Conservation (phyloP, 345 rosid genomes). For the Camelina neglecta region DNA sequence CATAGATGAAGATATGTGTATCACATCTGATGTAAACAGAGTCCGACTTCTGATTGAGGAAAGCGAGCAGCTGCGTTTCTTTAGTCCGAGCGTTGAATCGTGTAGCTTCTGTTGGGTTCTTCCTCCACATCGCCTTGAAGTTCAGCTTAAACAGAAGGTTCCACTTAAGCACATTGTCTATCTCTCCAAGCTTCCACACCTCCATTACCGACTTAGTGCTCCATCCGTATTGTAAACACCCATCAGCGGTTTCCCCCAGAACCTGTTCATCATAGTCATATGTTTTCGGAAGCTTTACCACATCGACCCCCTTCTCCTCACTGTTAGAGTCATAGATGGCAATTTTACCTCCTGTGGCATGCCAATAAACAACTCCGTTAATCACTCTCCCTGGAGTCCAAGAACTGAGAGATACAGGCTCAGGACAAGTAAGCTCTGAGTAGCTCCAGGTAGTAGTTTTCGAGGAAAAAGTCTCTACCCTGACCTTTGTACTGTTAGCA, state of each 20-base stretch:
- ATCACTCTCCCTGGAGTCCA: slow-evolving; percentile 62
- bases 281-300: slow-evolving; percentile 56
- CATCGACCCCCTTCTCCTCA: slow-evolving; percentile 47
- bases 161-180: slow-evolving; percentile 45
- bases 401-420: slow-evolving; percentile 52
- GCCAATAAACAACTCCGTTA: slow-evolving; percentile 57
- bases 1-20: slow-evolving; percentile 45
- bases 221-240: slow-evolving; percentile 63
- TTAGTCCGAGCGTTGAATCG: slow-evolving; percentile 42
- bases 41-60: slow-evolving; percentile 49
- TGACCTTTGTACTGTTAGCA: slow-evolving; percentile 43
- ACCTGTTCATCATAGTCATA: slow-evolving; percentile 57
- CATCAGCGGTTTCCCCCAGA: slow-evolving; percentile 63
- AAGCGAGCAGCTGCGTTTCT: slow-evolving; percentile 60
- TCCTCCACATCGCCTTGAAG: slow-evolving; percentile 63
- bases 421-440: slow-evolving; percentile 53
- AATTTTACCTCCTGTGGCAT: slow-evolving; percentile 52
- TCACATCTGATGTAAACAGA: slow-evolving; percentile 58
- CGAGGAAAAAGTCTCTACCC: slow-evolving; percentile 58
- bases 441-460: slow-evolving; percentile 61
- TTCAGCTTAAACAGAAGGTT: slow-evolving; percentile 48
- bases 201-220: slow-evolving; percentile 54
- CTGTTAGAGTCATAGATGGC: slow-evolving; percentile 54
- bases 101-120: slow-evolving; percentile 43
- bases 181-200: slow-evolving; percentile 61